phyloP scores from a whole-genome alignment of 495 filamentous ascomycete genomes.

The Eremomyces bilateralis region DNA sequence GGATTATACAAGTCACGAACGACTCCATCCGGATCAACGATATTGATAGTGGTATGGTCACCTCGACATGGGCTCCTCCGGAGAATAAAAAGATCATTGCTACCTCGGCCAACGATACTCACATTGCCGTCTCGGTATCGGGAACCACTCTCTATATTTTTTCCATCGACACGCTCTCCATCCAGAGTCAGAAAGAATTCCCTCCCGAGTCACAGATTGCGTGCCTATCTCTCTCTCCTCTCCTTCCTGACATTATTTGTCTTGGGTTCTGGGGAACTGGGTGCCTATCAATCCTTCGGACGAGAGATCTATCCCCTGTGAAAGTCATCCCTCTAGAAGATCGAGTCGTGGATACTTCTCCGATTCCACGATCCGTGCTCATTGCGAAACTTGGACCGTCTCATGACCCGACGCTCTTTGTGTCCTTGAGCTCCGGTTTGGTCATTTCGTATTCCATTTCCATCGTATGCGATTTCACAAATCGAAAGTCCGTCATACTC shows the following conservation, averaged over 20 bases:
- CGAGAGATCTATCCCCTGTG: too few relatives aligned
- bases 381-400: constrained; percentile 46
- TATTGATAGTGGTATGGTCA: constrained; percentile 41
- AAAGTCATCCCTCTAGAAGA: too few relatives aligned
- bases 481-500: constrained; percentile 60
- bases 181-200: constrained; percentile 35
- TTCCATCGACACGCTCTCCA: constrained; percentile 29
- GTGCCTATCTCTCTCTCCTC: constrained; percentile 46
- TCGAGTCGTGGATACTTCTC: constrained; percentile 41
- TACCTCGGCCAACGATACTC: constrained; percentile 46
- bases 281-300: constrained; percentile 25
- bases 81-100: constrained; percentile 43
- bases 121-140: constrained; percentile 49
- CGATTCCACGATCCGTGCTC: constrained; percentile 64
- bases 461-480: constrained; percentile 50
- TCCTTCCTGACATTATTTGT: constrained; percentile 34
- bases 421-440: constrained; percentile 87
- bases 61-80: constrained; percentile 43
- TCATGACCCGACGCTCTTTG: constrained; percentile 53
- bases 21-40: constrained; percentile 40
- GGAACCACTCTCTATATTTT: constrained; percentile 47
- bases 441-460: constrained; percentile 72
- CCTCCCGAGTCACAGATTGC: constrained; percentile 52
- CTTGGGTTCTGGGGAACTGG: constrained; percentile 72
- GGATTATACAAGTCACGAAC: constrained; percentile 60